phyloP scores from a whole-genome alignment of 257 asterid genomes.

The Solanum neorickii region DNA sequence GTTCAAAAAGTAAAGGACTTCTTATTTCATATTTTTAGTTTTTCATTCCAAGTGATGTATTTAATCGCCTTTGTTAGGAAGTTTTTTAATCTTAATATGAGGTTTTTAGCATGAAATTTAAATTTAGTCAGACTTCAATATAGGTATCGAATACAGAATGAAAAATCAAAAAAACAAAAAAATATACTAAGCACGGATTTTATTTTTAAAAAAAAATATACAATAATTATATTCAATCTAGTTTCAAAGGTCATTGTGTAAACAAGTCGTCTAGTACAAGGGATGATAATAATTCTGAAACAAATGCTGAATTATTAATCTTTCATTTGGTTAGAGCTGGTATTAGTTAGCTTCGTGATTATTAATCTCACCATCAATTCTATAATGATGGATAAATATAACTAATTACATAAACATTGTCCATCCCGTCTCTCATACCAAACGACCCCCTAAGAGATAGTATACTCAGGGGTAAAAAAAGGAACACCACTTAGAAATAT shows the following conservation, averaged over 20 bases:
- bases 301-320: not conserved
- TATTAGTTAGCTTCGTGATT: not conserved
- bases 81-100: no score
- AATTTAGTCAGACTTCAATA: no score
- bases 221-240: not conserved
- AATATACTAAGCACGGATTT: not conserved
- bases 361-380: not conserved
- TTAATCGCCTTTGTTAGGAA: not conserved
- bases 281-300: rapidly evolving
- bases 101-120: no score
- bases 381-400: not conserved
- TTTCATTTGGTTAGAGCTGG: not conserved
- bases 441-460: not conserved
- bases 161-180: rapidly evolving
- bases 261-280: not conserved
- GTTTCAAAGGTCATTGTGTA: no score
- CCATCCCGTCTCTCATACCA: not conserved
- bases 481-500: not conserved
- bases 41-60: not conserved
- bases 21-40: not conserved
- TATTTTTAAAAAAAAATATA: no score
- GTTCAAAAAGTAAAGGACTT: not conserved
- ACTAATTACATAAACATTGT: no score
- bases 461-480: not conserved
- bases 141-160: rapidly evolving